A percentile compares a stretch with the other conserved stretches of the same genome.
Conservation (phyloP, 305 asterid genomes). For the Caryopteris hybrid region DNA sequence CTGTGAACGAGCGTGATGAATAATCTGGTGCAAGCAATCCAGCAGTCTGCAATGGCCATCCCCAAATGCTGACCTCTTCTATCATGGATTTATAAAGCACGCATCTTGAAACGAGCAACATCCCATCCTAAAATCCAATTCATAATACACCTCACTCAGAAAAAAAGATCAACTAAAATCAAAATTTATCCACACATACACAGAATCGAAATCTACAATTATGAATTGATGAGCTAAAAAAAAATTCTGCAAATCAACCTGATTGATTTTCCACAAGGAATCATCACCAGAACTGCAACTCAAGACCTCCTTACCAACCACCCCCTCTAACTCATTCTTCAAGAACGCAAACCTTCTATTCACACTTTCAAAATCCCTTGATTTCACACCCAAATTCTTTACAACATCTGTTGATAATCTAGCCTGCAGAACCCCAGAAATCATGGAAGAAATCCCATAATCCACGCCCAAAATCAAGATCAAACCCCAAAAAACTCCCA, state of each 20-base stretch:
- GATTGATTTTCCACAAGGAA: constrained; percentile 59
- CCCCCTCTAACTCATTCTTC: constrained; percentile 40
- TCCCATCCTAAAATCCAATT: constrained; percentile 46
- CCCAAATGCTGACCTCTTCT: constrained; percentile 85
- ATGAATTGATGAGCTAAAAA: neutral
- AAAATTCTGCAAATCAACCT: constrained; percentile 36
- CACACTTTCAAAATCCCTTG: constrained; percentile 34
- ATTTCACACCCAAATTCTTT: constrained; percentile 37
- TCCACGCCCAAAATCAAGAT: constrained; percentile 39
- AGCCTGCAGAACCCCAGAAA: constrained; percentile 36
- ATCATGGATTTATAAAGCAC: constrained; percentile 44
- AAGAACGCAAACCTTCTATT: constrained; percentile 42
- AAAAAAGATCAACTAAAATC: neutral
- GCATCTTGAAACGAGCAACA: constrained; percentile 52
- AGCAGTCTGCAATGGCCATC: constrained; percentile 86
- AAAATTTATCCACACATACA: neutral
- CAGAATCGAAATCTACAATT: neutral
- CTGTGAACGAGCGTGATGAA: constrained; percentile 43
- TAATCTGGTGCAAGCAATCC: constrained; percentile 67
- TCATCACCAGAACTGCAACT: constrained; percentile 34
- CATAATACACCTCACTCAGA: neutral
- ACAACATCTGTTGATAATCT: constrained; percentile 34
- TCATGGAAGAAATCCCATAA: constrained; percentile 41
- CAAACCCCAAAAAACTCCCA: constrained; percentile 32
- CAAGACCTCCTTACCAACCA: constrained; percentile 24